phyloP scores from a whole-genome alignment of 2,329 filamentous ascomycete genomes.

The Whalleya microplaca region DNA sequence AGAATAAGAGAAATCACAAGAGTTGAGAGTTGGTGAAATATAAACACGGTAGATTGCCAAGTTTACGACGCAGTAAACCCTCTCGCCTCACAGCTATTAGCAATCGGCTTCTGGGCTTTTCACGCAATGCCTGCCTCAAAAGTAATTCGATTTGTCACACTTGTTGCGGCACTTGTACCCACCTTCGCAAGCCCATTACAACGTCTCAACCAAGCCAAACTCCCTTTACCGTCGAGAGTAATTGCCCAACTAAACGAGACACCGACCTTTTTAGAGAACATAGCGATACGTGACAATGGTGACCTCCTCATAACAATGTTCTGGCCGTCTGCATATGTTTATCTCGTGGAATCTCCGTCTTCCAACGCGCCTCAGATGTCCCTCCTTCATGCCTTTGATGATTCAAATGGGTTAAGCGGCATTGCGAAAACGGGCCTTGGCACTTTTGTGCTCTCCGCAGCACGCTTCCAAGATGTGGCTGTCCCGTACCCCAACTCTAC shows the following conservation, averaged over 20 bases:
- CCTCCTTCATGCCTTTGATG: conserved; percentile 31
- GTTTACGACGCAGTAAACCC: too few species aligned
- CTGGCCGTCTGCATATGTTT: conserved; percentile 27
- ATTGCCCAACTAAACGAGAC: conserved; percentile 13
- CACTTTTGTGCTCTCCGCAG: conserved; percentile 24
- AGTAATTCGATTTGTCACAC: too few species aligned
- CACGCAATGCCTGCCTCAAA: too few species aligned
- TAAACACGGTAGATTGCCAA: too few species aligned
- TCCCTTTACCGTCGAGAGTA: conserved; percentile 5
- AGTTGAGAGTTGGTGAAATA: too few species aligned
- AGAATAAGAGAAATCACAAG: too few species aligned
- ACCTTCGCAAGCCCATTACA: too few species aligned
- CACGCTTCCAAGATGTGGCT: conserved; percentile 5
- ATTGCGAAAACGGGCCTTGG: conserved; percentile 34
- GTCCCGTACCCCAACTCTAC: conserved; percentile 12
- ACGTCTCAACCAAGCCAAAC: too few species aligned
- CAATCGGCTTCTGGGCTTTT: too few species aligned
- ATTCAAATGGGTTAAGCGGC: conserved; percentile 29
- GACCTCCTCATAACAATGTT: conserved; percentile 35
- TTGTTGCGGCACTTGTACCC: too few species aligned
- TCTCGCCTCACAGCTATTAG: too few species aligned
- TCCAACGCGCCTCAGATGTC: conserved; percentile 17
- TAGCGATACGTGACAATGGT: conserved; percentile 34
- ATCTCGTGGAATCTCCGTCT: conserved; percentile 28
- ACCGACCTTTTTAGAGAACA: conserved; percentile 34